Conservation (phyloP, 164 flowering plant genomes). For the Liriodendron chinense region DNA sequence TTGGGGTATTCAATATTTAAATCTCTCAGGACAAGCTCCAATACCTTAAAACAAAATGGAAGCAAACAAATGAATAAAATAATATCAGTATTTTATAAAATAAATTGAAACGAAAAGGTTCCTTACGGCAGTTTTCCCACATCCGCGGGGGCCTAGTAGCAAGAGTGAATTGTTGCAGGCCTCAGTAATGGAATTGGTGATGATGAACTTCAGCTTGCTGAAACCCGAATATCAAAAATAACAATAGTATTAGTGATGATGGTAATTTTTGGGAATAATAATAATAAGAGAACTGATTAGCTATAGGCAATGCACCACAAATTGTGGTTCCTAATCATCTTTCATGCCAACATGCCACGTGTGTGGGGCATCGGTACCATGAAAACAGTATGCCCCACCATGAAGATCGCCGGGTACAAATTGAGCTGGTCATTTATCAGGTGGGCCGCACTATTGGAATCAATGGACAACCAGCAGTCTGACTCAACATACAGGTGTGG, state of each 20-base stretch:
- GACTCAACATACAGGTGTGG: too few relatives aligned
- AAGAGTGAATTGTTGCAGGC: conserved; percentile 79
- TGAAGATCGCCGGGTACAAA: too few relatives aligned
- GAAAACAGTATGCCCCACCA: too few relatives aligned
- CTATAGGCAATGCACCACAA: too few relatives aligned
- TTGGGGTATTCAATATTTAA: conserved; percentile 59
- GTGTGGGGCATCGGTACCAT: too few relatives aligned
- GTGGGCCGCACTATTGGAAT: too few relatives aligned
- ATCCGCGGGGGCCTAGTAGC: conserved; percentile 93
- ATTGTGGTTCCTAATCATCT: too few relatives aligned
- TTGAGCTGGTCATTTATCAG: too few relatives aligned
- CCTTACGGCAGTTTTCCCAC: conserved; percentile 75
- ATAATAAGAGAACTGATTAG: too few relatives aligned
- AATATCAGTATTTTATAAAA: background rate
- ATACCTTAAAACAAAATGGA: conserved; percentile 42
- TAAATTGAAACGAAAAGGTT: background rate
- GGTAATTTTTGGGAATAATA: too few relatives aligned
- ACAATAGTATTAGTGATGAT: background rate
- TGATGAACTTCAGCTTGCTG: conserved; percentile 83
- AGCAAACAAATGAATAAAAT: background rate
- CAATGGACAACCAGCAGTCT: too few relatives aligned
- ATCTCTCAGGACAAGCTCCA: conserved; percentile 81
- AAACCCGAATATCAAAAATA: background rate
- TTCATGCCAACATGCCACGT: too few relatives aligned
- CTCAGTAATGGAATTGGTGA: conserved; percentile 79